phyloP scores from a whole-genome alignment of 495 filamentous ascomycete genomes.

The Penicillium roqueforti region DNA sequence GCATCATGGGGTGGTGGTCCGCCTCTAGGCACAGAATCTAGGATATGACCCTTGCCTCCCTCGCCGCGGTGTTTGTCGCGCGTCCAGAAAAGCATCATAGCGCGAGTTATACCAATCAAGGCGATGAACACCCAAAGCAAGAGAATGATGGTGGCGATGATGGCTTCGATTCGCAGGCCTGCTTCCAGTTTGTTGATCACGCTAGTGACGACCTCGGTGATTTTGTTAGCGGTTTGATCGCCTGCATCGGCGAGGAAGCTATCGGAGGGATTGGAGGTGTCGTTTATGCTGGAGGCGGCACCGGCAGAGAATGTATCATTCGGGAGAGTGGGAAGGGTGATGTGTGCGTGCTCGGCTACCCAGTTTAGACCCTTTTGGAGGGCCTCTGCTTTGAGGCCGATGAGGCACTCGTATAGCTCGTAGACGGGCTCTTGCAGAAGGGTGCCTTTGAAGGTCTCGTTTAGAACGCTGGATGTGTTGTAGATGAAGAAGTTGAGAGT shows the following conservation, averaged over 20 bases:
- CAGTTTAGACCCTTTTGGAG: constrained; percentile 84
- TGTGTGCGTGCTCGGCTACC: constrained; percentile 79
- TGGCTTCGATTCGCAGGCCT: constrained; percentile 66
- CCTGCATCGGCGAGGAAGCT: constrained; percentile 73
- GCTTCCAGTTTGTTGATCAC: constrained; percentile 59
- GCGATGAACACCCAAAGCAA: constrained; percentile 71
- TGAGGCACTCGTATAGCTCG: constrained; percentile 69
- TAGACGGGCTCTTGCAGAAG: constrained; percentile 66
- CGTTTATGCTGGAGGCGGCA: constrained; percentile 57
- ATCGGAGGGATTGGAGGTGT: constrained; percentile 44
- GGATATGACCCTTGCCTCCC: constrained; percentile 38
- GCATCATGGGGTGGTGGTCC: constrained; percentile 9
- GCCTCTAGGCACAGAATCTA: constrained; percentile 12
- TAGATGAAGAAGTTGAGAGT: constrained; percentile 81
- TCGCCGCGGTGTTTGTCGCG: constrained; percentile 44
- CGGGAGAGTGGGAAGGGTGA: constrained; percentile 72
- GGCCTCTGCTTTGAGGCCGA: constrained; percentile 68
- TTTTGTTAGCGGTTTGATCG: constrained; percentile 66
- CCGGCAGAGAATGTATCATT: constrained; percentile 83
- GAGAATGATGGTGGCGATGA: constrained; percentile 69
- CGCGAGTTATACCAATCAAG: constrained; percentile 66
- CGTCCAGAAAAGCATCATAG: constrained; percentile 47
- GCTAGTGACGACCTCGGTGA: constrained; percentile 66
- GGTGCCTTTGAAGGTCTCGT: constrained; percentile 75
- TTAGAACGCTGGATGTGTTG: constrained; percentile 65